phyloP scores from a whole-genome alignment of 208 protist genomes.

The Crithidia brevicula region DNA sequence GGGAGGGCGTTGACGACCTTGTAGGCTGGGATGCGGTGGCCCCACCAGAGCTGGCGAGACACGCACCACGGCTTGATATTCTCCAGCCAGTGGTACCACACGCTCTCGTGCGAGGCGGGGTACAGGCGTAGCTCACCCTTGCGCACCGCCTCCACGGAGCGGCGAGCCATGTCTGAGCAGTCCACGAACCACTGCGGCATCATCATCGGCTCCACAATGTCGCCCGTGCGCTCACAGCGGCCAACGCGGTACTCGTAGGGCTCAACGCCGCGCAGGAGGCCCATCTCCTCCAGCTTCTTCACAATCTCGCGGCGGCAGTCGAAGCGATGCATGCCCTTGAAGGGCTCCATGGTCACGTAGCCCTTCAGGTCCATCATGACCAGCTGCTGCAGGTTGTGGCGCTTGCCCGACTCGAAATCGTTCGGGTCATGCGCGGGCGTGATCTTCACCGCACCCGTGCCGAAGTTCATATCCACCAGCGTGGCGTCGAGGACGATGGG shows the following conservation, averaged over 20 bases:
- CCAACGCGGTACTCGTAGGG: conserved; percentile 96
- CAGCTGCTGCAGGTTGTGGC: conserved; percentile 96
- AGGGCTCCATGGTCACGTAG: conserved; percentile 91
- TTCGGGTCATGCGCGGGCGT: conserved; percentile 99
- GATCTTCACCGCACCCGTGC: conserved; percentile 98
- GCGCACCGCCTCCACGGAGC: conserved; percentile 83
- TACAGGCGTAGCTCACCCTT: conserved; percentile 95
- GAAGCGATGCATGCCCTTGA: conserved; percentile 97
- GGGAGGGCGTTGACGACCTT: conserved; percentile 61
- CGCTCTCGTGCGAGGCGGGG: conserved; percentile 90
- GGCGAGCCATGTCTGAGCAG: conserved; percentile 89
- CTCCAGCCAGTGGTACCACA: conserved; percentile 97
- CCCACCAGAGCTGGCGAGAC: conserved; percentile 99
- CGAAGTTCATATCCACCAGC: conserved; percentile 98
- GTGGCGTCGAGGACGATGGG: conserved; percentile 97
- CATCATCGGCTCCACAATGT: conserved; percentile 99
- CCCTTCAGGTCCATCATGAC: conserved; percentile 97
- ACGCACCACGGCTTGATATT: conserved; percentile 98
- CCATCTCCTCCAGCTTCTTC: conserved; percentile 91
- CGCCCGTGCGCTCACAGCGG: conserved; percentile 96
- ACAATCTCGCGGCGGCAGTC: conserved; percentile 93
- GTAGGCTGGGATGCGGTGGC: conserved; percentile 99
- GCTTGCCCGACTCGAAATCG: conserved; percentile 98
- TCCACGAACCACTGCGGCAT: conserved; percentile 99
- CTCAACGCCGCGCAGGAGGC: conserved; percentile 90